Evolutionary conservation across 1,139 yeast genomes (phyloP).

Genomic region (Geotrichum aggregatum): DNA sequence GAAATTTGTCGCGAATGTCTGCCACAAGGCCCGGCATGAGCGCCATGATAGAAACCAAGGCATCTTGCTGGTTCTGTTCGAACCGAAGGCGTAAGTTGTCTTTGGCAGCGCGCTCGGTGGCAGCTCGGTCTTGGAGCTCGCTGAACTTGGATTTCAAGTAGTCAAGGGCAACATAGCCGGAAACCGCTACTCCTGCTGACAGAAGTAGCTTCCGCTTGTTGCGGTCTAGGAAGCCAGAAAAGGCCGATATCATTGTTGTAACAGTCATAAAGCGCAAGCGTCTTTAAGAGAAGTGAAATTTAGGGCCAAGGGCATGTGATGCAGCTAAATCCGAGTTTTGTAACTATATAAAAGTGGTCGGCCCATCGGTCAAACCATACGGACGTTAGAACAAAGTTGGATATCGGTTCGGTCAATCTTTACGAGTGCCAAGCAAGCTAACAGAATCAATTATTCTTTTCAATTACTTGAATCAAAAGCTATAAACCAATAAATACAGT

Average conservation of each 20-base stretch:
- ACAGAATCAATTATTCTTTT: no score
- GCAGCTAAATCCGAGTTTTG: not conserved
- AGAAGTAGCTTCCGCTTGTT: constrained; percentile 58
- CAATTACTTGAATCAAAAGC: no score
- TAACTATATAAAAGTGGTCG: not conserved
- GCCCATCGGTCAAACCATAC: no score
- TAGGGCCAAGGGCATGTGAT: constrained; percentile 5
- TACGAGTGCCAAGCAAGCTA: not conserved
- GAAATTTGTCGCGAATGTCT: constrained; percentile 58
- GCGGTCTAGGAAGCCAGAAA: constrained; percentile 55
- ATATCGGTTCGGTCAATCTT: no score
- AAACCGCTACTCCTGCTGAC: constrained; percentile 56
- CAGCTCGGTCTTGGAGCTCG: constrained; percentile 63
- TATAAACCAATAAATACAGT: no score
- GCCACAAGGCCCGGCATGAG: constrained; percentile 71
- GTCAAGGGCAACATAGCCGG: constrained; percentile 55
- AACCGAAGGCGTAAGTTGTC: constrained; percentile 58
- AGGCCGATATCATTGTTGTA: constrained; percentile 44
- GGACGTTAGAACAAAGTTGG: no score
- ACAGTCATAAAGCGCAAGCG: not conserved
- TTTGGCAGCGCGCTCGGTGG: constrained; percentile 71
- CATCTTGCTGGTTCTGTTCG: constrained; percentile 88
- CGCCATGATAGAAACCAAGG: constrained; percentile 77
- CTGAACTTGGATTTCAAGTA: constrained; percentile 58
- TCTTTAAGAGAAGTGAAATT: not conserved